phyloP scores from a whole-genome alignment of 129 eudicot species.

The Tanacetum coccineum region DNA sequence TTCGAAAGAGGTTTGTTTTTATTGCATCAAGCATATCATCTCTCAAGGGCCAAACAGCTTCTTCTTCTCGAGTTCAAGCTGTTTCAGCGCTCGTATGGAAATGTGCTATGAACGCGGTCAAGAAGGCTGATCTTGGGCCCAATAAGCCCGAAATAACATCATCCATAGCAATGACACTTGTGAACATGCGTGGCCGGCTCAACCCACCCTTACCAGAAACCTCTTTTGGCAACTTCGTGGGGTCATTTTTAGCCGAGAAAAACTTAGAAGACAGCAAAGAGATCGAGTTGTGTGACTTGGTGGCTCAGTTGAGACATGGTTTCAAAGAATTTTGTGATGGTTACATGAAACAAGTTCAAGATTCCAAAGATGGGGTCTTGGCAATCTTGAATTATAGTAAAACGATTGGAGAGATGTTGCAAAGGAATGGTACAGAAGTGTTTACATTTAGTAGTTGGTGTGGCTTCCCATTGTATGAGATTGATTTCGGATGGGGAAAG shows the following conservation, averaged over 20 bases:
- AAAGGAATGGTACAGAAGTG: conserved; percentile 21
- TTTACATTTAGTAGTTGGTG: conserved; percentile 35
- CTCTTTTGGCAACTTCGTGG: conserved; percentile 33
- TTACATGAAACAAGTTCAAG: conserved; percentile 22
- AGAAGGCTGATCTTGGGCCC: background rate
- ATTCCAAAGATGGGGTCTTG: conserved; percentile 13
- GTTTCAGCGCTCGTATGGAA: conserved; percentile 27
- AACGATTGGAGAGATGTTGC: conserved; percentile 20
- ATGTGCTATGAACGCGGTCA: conserved; percentile 28
- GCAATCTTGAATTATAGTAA: conserved; percentile 23
- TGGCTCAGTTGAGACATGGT: conserved; percentile 17
- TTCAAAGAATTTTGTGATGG: conserved; percentile 27
- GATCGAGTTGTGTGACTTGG: conserved; percentile 21
- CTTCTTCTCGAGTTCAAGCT: conserved; percentile 32
- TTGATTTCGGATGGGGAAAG: conserved; percentile 40
- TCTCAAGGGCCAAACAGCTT: conserved; percentile 19
- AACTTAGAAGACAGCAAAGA: background rate
- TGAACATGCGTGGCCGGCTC: conserved; percentile 30
- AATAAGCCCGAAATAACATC: background rate
- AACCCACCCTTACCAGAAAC: conserved; percentile 28
- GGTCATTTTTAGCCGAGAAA: conserved; percentile 23
- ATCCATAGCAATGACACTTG: conserved; percentile 23
- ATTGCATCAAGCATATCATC: conserved; percentile 14
- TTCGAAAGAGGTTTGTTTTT: conserved; percentile 29
- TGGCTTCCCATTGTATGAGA: conserved; percentile 27